A percentile compares a stretch with the other conserved stretches of the same genome.
Conservation (phyloP, 768 basidiomycete species). For the Hemileccinum impolitum region DNA sequence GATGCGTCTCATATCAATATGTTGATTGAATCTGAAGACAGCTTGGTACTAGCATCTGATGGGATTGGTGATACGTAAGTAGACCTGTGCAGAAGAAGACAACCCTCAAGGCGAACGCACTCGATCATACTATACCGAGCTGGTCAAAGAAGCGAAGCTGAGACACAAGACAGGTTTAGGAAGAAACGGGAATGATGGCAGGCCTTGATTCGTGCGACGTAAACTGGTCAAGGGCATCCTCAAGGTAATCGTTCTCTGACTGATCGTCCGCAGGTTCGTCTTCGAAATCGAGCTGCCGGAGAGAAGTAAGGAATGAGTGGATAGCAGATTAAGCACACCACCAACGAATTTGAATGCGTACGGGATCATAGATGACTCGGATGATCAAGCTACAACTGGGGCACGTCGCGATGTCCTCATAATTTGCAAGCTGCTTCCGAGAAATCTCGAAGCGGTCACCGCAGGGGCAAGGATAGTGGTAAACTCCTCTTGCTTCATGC, state of each 20-base stretch:
- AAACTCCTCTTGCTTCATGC: conserved; percentile 79
- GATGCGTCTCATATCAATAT: too few species aligned
- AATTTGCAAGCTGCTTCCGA: conserved; percentile 76
- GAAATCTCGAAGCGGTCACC: conserved; percentile 98
- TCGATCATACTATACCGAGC: not conserved
- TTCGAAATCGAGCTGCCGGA: conserved; percentile 72
- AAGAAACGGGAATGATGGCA: conserved; percentile 14
- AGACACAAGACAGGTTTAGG: conserved; percentile 4
- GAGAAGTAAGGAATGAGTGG: conserved; percentile 1
- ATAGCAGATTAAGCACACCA: not conserved
- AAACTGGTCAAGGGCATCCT: conserved; percentile 67
- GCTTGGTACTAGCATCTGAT: too few species aligned
- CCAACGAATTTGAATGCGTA: conserved; percentile 44
- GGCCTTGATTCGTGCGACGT: conserved; percentile 18
- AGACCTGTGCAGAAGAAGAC: not conserved
- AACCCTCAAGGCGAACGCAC: not conserved
- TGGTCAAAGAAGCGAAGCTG: not conserved
- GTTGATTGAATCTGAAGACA: too few species aligned
- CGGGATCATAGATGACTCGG: conserved; percentile 91
- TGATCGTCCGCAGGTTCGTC: conserved; percentile 59
- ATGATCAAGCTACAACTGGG: conserved; percentile 95
- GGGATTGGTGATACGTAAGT: not conserved
- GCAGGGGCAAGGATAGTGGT: conserved; percentile 97
- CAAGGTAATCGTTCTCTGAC: conserved; percentile 44
- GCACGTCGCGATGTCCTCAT: conserved; percentile 93